Evolutionary conservation across 805 yeast species (phyloP).

Genomic region (Cyberlindnera petersonii): DNA sequence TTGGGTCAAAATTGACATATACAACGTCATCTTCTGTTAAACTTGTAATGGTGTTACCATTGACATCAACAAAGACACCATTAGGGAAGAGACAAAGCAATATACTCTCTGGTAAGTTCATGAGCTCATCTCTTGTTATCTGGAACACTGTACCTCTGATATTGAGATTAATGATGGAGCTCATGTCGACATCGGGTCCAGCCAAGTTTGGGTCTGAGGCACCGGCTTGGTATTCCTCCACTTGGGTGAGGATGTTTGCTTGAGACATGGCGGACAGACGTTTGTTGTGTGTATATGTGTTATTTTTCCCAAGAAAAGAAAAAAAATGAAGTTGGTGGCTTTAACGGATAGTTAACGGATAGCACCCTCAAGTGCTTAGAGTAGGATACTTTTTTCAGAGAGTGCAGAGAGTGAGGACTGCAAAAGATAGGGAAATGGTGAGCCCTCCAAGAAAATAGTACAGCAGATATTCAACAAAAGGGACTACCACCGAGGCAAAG

Average conservation of each 20-base stretch:
- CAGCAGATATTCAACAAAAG: no score
- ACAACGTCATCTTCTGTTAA: constrained; percentile 78
- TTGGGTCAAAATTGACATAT: constrained; percentile 80
- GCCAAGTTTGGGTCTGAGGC: constrained; percentile 17
- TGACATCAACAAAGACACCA: constrained; percentile 77
- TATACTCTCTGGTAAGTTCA: constrained; percentile 88
- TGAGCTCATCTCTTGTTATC: constrained; percentile 81
- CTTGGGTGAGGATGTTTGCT: constrained; percentile 64
- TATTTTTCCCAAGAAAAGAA: not conserved
- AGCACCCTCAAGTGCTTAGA: no score
- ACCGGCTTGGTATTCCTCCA: constrained; percentile 44
- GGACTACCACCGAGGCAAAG: no score
- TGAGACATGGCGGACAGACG: constrained; percentile 26
- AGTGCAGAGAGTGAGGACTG: not conserved
- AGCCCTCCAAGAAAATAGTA: no score
- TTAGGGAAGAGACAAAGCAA: constrained; percentile 84
- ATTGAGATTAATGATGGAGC: constrained; percentile 70
- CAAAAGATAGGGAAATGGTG: not conserved
- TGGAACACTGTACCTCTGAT: constrained; percentile 71
- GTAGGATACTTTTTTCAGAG: no score
- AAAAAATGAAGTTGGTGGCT: no score
- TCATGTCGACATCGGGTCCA: constrained; percentile 36
- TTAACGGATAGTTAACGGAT: no score
- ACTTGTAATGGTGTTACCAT: constrained; percentile 75
- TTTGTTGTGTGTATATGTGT: not conserved